Evolutionary conservation across 2,329 filamentous ascomycete species (phyloP), one percentile per base, ranked within the genome.

Genomic region (Arthrinium phaeospermum): DNA sequence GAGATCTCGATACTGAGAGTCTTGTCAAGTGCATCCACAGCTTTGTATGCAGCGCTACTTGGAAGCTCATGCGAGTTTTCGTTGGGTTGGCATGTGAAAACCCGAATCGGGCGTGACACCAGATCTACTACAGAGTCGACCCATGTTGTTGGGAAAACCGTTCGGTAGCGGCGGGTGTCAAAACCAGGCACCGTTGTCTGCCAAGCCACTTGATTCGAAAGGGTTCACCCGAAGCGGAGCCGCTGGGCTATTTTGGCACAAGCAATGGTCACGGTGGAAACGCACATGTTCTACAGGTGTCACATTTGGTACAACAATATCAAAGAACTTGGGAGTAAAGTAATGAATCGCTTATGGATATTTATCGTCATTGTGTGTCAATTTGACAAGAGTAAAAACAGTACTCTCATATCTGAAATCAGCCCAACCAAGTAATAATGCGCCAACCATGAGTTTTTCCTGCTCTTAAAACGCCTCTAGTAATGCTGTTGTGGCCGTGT

Each of bases 1-100:
- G 30, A 8, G 19, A 34, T 4, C 30, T 22, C 53, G 5, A 12
- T 8, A 41, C n/a, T 22, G n/a, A 24, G 57, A 64, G 57, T 64
- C 57, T 41, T 41, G 41, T 64, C 57, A 41, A 61, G 10, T 61
- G 19, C 30, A 61, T 14, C 19, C 51, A 57, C 51, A 22, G 6
- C 4, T 57, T 34, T 14, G 6, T 34, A 34, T 34, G 51, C 27
- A 57, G 30, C 34, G 27, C 19, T 37, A 61, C 53, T 34, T 34
- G 53, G 53, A 37, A 61, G 30, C 57, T 64, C 57, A 13, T 27
- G 67, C 24, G 24, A 30, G 19, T 30, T 68, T 68, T n/a, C 22
- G 67, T 68, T 68, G 67, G 13, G 41, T n/a, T 47, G 41, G 67
- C 67, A 68, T 68, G 67, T 68, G 67, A 68, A 64, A 64, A 34